A percentile compares a stretch with the other conserved stretches of the same genome.
These are phyloP conservation scores for Marchantia paleacea DNA, from an alignment of 225 moss, liverwort and hornwort genomes.

Conservation along the genomic window DNA sequence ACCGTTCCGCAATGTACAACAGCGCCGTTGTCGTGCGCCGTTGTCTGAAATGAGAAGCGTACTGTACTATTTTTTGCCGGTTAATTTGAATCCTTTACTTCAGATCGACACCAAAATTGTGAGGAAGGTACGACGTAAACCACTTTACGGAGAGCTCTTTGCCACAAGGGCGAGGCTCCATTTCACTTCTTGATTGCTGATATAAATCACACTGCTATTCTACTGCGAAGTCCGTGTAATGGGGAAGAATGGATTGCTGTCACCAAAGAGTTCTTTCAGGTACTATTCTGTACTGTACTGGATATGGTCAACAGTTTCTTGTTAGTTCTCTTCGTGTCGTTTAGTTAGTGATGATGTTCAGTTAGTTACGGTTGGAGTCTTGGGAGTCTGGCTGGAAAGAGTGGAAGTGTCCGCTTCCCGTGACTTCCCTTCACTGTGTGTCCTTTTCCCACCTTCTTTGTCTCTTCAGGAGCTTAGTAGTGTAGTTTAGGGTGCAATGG, in stretches of 20 bases:
- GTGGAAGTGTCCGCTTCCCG: conserved; percentile 1
- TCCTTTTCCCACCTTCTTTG: conserved; percentile 16
- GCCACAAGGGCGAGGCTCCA: no score
- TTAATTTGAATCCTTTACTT: no score
- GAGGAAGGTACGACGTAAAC: no score
- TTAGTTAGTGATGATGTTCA: conserved; percentile 8
- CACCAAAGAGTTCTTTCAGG: neutral
- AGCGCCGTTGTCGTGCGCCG: no score
- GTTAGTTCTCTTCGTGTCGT: conserved; percentile 2
- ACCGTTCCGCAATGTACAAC: no score
- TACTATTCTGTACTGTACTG: neutral
- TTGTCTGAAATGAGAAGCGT: no score
- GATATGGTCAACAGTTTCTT: conserved; percentile 14
- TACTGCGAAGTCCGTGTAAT: no score
- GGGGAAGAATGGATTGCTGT: neutral
- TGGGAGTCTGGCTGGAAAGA: neutral
- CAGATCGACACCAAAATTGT: no score
- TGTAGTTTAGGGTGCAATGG: conserved; percentile 34
- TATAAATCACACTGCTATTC: no score
- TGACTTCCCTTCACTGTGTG: neutral
- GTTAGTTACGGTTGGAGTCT: conserved; percentile 25
- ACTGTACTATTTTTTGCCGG: no score
- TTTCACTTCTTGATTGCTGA: no score
- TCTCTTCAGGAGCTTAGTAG: conserved; percentile 8
- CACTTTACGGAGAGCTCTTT: no score